Evolutionary conservation across 1,139 yeast species (phyloP), one percentile per base, ranked within the genome.

Genomic region (Barnettozyma hawaiiensis): DNA sequence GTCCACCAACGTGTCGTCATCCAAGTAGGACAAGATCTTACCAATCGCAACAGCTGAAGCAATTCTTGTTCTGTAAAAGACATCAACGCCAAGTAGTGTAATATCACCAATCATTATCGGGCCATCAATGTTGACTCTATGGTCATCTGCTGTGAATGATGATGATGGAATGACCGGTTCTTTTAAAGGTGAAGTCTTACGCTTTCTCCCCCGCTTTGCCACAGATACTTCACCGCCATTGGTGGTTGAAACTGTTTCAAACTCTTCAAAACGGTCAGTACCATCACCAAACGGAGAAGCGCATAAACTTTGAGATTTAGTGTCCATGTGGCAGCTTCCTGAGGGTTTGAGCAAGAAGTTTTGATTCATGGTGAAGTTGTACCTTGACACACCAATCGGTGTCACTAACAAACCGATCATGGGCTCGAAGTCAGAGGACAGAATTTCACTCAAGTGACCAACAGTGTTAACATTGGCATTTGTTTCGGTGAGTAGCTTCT

Each of bases 61-160:
- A 19, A 85, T 70, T 63, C 94, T 81, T 4, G 95, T 85, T 40
- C 82, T 75, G 36, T 87, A 69, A 46, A 94, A 78, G 1, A 77
- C 78, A 33, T 86, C 90, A 43, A 74, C 66, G 0, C 96, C 96
- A 21, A 94, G 78, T 32, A 94, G 69, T 50, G 90, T 81, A 16
- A 92, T 85, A 65, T 94, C 99, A 53, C 98, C 98, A 41, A 80
- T 76, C 47, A 85, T 77, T 63, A 94, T 83, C 5, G 98, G 97
- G 2, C 95, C 83, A 63, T 94, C 99, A 45, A 94, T 90, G 58
- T 92, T 89, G 36, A 90, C 78, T 48, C 77, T 69, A 44, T 81
- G 86, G 40, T 70, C 76, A 38, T 70, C 73, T 1, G 15, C 36
- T 9, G 35, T 14, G 81, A 78, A 73, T 1, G 85, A 78, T 26